Conservation (phyloP, 495 filamentous ascomycete species). For the Cercophora samala region DNA sequence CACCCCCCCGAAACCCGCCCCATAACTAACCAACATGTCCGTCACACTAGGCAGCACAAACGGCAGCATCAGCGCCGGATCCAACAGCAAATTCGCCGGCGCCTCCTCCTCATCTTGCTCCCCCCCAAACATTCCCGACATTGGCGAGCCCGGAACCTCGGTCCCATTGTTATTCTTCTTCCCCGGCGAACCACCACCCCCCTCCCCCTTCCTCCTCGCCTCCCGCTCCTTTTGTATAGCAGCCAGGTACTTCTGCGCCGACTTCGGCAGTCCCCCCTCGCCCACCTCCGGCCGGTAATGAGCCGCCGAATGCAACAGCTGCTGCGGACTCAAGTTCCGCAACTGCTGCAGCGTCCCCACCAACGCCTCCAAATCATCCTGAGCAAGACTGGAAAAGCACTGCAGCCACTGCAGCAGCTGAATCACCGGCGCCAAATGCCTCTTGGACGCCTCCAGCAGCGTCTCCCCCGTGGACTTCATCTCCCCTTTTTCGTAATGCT, state of each 20-base stretch:
- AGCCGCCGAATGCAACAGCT: constrained; percentile 88
- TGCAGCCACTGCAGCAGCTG: constrained; percentile 98
- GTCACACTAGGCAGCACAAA: constrained; percentile 93
- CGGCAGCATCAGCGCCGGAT: constrained; percentile 88
- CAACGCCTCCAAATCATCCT: constrained; percentile 80
- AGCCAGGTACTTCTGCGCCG: constrained; percentile 79
- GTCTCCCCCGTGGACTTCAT: constrained; percentile 82
- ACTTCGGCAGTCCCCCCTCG: constrained; percentile 84
- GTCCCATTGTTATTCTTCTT: constrained; percentile 18
- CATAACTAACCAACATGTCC: constrained; percentile 94
- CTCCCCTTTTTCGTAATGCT: constrained; percentile 92
- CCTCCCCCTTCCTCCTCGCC: constrained; percentile 52
- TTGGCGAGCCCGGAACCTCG: constrained; percentile 13
- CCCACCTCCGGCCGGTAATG: constrained; percentile 94
- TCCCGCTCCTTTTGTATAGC: constrained; percentile 70
- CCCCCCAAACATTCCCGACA: constrained; percentile 29
- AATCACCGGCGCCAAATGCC: constrained; percentile 84
- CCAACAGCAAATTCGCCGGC: constrained; percentile 71
- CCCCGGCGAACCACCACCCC: constrained; percentile 32
- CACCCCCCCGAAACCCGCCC: constrained; percentile 87
- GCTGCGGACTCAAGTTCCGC: constrained; percentile 74
- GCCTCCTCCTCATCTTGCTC: constrained; percentile 61
- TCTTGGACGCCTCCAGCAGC: constrained; percentile 74
- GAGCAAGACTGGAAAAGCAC: constrained; percentile 89
- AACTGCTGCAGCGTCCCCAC: constrained; percentile 84